Evolutionary conservation across 2,329 filamentous ascomycete species (phyloP), one percentile per base, ranked within the genome.

Genomic region (Didymellaceae sp.): DNA sequence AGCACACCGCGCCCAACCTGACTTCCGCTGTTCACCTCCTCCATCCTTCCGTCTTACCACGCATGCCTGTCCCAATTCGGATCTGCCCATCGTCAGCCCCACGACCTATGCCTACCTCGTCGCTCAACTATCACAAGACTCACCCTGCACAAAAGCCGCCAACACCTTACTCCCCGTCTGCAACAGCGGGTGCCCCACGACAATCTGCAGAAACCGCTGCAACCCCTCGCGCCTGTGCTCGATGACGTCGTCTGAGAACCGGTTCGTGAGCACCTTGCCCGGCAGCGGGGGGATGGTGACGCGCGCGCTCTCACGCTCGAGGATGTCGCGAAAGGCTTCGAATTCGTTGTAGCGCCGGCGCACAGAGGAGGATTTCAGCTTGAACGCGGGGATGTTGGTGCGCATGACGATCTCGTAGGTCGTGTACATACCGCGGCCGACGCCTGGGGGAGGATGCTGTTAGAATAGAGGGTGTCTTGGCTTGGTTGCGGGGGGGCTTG

Each of bases 341-440:
- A 99, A 99, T 76, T 99, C 94, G 49, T 89, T 94, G 80, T 99
- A 99, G 43, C 94, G 90, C 57, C 94, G 87, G 63, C 92, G 91
- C 56, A 99, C 94, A 63, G 86, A 85, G 59, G 87, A 91, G 72
- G 74, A 74, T 59, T 92, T 91, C 65, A 97, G 86, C 80, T 97
- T 97, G 84, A 99, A 99, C 65, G 94, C 92, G 51, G 94, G 94
- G 71, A 99, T 99, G 79, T 99, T 99, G 77, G 94, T 99, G 67
- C 90, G 88, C 80, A 94, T 96, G 66, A 96, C 84, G 71, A 99
- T 97, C 77, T 97, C 92, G 81, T 97, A 99, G 77, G 95, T 94
- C 45, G 94, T 99, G 81, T 97, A 97, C 91, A 96, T 96, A 78
- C 86, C 85, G 63, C 94, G 90, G 59, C 92, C 93, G 70, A 94